Evolutionary conservation across 257 asterid genomes (phyloP).

Genomic region (Solanum gracilifrons): DNA sequence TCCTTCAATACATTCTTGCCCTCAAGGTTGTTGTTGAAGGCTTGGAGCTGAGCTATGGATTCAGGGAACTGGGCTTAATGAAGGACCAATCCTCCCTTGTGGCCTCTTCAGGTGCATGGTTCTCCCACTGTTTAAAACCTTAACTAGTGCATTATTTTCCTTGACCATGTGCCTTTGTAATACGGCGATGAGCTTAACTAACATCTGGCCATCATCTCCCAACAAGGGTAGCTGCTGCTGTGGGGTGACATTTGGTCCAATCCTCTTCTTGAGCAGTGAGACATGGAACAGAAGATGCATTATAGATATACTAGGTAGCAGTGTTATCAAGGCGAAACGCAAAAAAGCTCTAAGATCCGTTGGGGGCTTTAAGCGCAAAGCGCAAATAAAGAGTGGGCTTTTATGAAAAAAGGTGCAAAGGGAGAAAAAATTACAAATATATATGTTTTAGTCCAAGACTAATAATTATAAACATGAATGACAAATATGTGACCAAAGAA

Average conservation of each 20-base stretch:
- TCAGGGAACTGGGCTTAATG: neutral
- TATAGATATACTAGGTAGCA: neutral
- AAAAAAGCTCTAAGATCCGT: no score
- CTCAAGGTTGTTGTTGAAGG: neutral
- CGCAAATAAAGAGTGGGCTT: no score
- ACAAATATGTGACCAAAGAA: no score
- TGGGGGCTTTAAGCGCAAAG: no score
- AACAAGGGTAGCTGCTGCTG: neutral
- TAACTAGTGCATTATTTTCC: neutral
- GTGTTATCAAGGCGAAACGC: no score
- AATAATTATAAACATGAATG: no score
- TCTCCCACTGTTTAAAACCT: neutral
- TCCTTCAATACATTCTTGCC: neutral
- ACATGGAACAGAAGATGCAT: neutral
- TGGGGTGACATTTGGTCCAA: neutral
- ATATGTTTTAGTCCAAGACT: no score
- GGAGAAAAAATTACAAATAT: no score
- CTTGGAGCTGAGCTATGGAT: neutral
- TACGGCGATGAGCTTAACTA: neutral
- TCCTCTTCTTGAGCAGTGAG: neutral
- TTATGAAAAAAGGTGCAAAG: no score
- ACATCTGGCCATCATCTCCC: neutral
- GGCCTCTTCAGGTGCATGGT: neutral
- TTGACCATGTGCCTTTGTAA: neutral
- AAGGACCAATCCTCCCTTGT: neutral